Conservation (phyloP, 495 filamentous ascomycete genomes). For the Penicillium coffeae region DNA sequence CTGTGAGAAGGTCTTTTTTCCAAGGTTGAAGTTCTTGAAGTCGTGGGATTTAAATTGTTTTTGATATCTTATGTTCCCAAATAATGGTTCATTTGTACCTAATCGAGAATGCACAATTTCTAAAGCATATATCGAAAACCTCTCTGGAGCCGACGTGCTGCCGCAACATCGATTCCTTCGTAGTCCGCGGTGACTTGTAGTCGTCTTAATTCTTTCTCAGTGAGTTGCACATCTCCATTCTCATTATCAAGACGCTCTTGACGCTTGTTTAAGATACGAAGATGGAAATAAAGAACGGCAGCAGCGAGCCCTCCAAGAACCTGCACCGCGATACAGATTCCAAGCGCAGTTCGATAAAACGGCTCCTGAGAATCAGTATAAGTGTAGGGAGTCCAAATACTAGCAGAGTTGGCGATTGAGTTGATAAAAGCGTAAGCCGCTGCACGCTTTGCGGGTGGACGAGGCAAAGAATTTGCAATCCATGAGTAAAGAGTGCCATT, state of each 20-base stretch:
- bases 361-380: constrained; percentile 32
- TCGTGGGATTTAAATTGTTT: too few relatives aligned
- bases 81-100: too few relatives aligned
- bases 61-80: too few relatives aligned
- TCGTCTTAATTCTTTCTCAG: constrained; percentile 23
- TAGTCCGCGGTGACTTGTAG: constrained; percentile 33
- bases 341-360: constrained; percentile 40
- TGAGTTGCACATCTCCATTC: constrained; percentile 19
- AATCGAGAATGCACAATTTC: background rate
- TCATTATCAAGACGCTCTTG: constrained; percentile 30
- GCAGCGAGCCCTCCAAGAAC: constrained; percentile 1
- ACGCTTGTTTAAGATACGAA: constrained; percentile 24
- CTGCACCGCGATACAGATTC: constrained; percentile 43
- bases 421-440: constrained; percentile 50
- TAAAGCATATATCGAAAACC: constrained; percentile 32
- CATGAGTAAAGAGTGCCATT: constrained; percentile 49
- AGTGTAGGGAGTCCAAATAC: constrained; percentile 49
- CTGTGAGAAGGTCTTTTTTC: too few relatives aligned
- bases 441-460: constrained; percentile 48
- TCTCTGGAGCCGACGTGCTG: constrained; percentile 30
- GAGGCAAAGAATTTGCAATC: constrained; percentile 47
- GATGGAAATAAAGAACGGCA: constrained; percentile 3
- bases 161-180: constrained; percentile 32
- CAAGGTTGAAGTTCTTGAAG: too few relatives aligned
- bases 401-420: constrained; percentile 43